Evolutionary conservation across 2,329 filamentous ascomycete genomes (phyloP), one percentile per base, ranked within the genome.

Genomic region (Neofusicoccum laricinum): DNA sequence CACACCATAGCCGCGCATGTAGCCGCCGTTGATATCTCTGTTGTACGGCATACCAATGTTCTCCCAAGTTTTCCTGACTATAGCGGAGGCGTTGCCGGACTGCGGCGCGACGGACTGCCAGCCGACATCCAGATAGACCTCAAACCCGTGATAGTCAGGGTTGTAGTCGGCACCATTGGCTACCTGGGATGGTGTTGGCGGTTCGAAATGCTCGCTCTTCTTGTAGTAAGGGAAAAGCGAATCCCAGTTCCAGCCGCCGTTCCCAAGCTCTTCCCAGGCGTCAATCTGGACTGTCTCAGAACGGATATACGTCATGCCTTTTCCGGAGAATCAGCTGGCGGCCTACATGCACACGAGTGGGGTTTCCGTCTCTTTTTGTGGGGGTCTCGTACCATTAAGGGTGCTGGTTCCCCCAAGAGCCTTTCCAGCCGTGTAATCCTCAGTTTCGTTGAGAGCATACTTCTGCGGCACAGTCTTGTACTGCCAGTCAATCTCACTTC

Each of bases 1-100:
- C 12, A 77, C 46, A 15, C 67, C 68, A 63, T 75, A 79, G 12
- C 79, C 79, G 17, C 73, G 67, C 74, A 79, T 73, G 19, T 69
- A 48, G 3, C 79, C 78, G 40, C 68, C 71, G 65, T 79, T 78
- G 8, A 73, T 49, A 41, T 80, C 79, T 14, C 57, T 55, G 30
- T 75, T 79, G 59, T 69, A 76, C 0, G 71, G 69, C 7, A 80
- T 66, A 12, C 74, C 73, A 7, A 74, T 61, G 15, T 38, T 57
- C 17, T 65, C 62, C 30, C 71, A 73, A 11, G 73, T 78, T 8
- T 70, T 61, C 65, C 79, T 77, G 30, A 80, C 67, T 0, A 66
- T 67, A 3, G 67, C 49, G 62, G 67, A 61, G 57, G 48, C 40
- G 8, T 53, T 36, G 2, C 40, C 32, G 21, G 32, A 12, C 41